Evolutionary conservation across 352 stramenopile species (phyloP), one percentile per base, ranked within the genome.

Genomic region (Phytophthora sojae): DNA sequence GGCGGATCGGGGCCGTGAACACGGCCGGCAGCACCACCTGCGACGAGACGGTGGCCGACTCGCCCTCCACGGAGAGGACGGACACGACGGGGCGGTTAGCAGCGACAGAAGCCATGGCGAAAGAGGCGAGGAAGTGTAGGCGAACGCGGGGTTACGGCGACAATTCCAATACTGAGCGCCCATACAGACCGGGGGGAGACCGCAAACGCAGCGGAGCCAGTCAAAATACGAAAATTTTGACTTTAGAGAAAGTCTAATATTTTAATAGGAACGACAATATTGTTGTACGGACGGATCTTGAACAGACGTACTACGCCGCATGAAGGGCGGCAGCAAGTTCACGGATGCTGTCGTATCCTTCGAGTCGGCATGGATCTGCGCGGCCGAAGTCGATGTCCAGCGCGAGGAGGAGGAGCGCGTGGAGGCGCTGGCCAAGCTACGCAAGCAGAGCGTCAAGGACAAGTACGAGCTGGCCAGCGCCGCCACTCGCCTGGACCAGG

Each of bases 1-100:
- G 95, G 79, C 98, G 97, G 82, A 99, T 99, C 61, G 98, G 98
- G 39, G 98, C 97, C 71, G 95, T 98, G 89, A 99, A 98, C 71
- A 99, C 97, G 57, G 84, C 89, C 32, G 97, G 97, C 45, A 99
- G 92, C 69, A 90, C 86, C 61, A 98, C 90, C 80, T 98, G 93
- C 72, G 85, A 85, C 51, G 85, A 64, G 61, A 98, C 96, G 53
- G 95, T 79, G 69, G 89, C 88, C 32, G 77, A 85, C 67, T 93
- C 86, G 56, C 80, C 81, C 65, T 92, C 88, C 52, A 93, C 64
- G 60, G 97, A 97, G 85, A 98, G 97, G 58, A 99, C 95, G 60
- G 93, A 98, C 66, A 99, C 95, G 63, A 99, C 89, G 75, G 97
- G 97, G 79, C 97, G 93, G 64, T 95, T 94, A 69, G 96, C 93